Conservation (phyloP, 345 rosid genomes). For the Euclidium syriacum region DNA sequence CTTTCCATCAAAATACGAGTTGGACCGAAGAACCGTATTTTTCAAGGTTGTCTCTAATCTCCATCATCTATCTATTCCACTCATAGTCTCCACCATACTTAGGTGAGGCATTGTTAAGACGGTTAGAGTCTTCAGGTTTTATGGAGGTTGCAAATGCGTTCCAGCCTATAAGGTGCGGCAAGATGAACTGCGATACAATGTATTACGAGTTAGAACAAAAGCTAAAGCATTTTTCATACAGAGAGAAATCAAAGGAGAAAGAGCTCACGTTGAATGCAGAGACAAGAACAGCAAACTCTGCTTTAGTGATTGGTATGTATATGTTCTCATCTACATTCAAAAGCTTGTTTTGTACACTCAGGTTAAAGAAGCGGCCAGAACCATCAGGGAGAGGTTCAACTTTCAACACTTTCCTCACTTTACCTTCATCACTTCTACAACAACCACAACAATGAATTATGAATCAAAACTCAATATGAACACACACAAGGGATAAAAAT, state of each 20-base stretch:
- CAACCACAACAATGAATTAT: background rate
- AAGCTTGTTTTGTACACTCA: constrained; percentile 90
- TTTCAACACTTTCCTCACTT: constrained; percentile 84
- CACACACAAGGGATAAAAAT: background rate
- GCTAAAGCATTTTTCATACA: background rate
- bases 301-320: constrained; percentile 74
- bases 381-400: constrained; percentile 97
- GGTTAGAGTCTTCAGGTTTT: constrained; percentile 45
- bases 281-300: constrained; percentile 67
- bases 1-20: background rate
- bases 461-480: background rate
- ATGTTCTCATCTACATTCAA: constrained; percentile 73
- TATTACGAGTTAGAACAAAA: background rate
- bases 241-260: constrained; percentile 1
- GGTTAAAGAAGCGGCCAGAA: constrained; percentile 88
- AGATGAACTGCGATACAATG: constrained; percentile 48
- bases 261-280: constrained; percentile 68
- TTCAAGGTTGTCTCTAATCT: background rate
- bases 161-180: constrained; percentile 88
- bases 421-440: constrained; percentile 85
- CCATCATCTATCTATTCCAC: constrained; percentile 68
- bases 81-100: constrained; percentile 73
- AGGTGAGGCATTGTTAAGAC: constrained; percentile 42
- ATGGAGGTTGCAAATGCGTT: constrained; percentile 58
- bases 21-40: background rate